These are phyloP conservation scores for Trichoderma breve DNA, from an alignment of 2,329 filamentous ascomycete genomes.

Conservation along the genomic window DNA sequence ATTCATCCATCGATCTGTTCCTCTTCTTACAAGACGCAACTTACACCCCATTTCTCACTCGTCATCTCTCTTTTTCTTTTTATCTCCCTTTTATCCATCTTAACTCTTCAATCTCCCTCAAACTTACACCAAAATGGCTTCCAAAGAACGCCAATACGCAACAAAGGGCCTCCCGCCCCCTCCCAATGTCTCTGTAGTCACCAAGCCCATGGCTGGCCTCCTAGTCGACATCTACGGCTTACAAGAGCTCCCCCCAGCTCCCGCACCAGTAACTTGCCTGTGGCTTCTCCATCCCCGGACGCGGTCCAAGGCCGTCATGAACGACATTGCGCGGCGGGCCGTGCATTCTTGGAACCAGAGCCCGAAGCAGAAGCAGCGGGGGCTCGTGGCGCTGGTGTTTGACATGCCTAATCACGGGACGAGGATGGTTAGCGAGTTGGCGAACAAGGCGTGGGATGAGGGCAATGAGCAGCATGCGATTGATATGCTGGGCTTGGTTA, in stretches of 20 bases:
- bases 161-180: slow-evolving; percentile 40
- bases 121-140: neutral
- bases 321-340: slow-evolving; percentile 64
- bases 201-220: slow-evolving; percentile 73
- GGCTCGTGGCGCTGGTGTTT: slow-evolving; percentile 78
- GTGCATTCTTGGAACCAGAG: slow-evolving; percentile 65
- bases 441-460: slow-evolving; percentile 75
- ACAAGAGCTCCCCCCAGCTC: slow-evolving; percentile 59
- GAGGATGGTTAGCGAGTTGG: slow-evolving; percentile 61
- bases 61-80: neutral
- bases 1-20: neutral
- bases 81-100: neutral
- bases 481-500: slow-evolving; percentile 84
- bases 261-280: slow-evolving; percentile 67
- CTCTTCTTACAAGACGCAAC: neutral
- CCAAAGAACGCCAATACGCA: slow-evolving; percentile 25
- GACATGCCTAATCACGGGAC: slow-evolving; percentile 92
- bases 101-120: rapidly evolving
- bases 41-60: neutral
- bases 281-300: slow-evolving; percentile 87
- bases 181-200: slow-evolving; percentile 59
- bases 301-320: slow-evolving; percentile 70
- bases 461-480: slow-evolving; percentile 81
- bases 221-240: slow-evolving; percentile 79
- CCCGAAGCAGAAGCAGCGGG: slow-evolving; percentile 35